Evolutionary conservation across 2,329 filamentous ascomycete species (phyloP).

Genomic region (Rutstroemia sp.): DNA sequence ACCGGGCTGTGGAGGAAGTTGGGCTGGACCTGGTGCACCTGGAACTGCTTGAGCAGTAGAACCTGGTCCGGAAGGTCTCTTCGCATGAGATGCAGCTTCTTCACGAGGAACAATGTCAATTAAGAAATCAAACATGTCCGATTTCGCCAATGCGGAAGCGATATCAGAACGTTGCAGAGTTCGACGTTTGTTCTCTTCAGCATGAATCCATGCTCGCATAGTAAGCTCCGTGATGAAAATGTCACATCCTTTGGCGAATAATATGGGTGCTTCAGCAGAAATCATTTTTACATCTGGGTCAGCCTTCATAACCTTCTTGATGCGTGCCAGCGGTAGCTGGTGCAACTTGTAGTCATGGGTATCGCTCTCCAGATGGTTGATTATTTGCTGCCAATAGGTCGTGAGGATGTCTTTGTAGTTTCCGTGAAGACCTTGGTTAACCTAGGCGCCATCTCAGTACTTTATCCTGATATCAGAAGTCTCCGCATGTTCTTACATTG

Average conservation of each 20-base stretch:
- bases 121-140: constrained; percentile 99
- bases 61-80: constrained; percentile 51
- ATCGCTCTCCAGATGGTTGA: constrained; percentile 89
- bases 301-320: constrained; percentile 99
- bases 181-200: constrained; percentile 95
- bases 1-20: constrained; percentile 44
- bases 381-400: constrained; percentile 98
- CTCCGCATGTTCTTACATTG: constrained; percentile 56
- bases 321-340: constrained; percentile 90
- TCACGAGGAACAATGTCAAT: constrained; percentile 98
- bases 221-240: constrained; percentile 99
- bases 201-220: constrained; percentile 99
- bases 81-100: constrained; percentile 79
- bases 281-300: constrained; percentile 99
- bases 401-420: constrained; percentile 96
- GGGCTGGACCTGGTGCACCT: constrained; percentile 39
- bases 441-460: constrained; percentile 43
- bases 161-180: constrained; percentile 96
- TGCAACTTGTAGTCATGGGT: constrained; percentile 98
- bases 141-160: constrained; percentile 89
- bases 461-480: constrained; percentile 3
- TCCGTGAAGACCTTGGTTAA: constrained; percentile 89
- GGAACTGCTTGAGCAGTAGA: constrained; percentile 38
- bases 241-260: constrained; percentile 97
- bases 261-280: constrained; percentile 91